phyloP scores from a whole-genome alignment of 179 eudicot species.

The Beta lomatogona region DNA sequence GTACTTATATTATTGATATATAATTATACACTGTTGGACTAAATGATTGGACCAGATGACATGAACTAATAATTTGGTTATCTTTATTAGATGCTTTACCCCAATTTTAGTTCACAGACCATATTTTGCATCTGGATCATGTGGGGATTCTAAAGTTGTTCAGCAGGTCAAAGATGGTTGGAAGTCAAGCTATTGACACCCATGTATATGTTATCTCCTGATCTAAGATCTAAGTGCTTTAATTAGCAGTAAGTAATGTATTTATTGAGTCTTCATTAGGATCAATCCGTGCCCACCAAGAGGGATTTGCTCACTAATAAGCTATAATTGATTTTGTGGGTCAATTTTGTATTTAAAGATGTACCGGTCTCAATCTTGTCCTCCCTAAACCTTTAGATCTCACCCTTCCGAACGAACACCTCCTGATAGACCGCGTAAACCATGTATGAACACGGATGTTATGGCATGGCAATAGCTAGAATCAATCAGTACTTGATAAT shows the following conservation, averaged over 20 bases:
- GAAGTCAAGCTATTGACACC: not conserved
- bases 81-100: conserved; percentile 1
- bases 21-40: not conserved
- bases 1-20: not conserved
- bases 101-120: not conserved
- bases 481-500: not conserved
- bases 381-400: not conserved
- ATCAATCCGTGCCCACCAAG: not conserved
- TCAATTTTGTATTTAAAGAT: not conserved
- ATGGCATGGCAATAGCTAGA: not conserved
- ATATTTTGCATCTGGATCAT: not conserved
- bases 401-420: not conserved
- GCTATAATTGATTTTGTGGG: not conserved
- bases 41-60: not conserved
- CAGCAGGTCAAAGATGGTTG: not conserved
- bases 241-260: too few relatives aligned
- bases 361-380: not conserved
- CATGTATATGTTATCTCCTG: too few relatives aligned
- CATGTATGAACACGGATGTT: too few relatives aligned
- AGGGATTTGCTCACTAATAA: not conserved
- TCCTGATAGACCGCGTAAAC: too few relatives aligned
- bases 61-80: not conserved
- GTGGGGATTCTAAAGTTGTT: not conserved
- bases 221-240: not conserved
- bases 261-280: not conserved